These are phyloP conservation scores for Cladosporium sp. DNA, from an alignment of 2,329 filamentous ascomycete species.

Conservation along the genomic window DNA sequence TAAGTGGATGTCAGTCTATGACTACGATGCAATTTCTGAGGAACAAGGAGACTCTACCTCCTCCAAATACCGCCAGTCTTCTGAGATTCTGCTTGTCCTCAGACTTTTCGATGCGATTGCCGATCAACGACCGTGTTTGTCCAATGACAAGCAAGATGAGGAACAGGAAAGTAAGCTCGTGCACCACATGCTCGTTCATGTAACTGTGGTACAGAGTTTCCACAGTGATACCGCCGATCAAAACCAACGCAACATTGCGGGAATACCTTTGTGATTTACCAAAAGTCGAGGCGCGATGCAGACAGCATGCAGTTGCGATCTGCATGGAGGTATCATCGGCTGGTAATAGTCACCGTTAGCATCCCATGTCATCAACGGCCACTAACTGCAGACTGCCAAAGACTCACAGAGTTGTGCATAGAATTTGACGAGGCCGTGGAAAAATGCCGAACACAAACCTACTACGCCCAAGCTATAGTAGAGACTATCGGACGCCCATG, in stretches of 20 bases:
- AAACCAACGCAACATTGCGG: conserved; percentile 1
- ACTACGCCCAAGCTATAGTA: conserved; percentile 17
- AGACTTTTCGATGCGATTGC: neutral
- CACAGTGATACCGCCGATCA: conserved; percentile 1
- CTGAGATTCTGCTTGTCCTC: conserved; percentile 13
- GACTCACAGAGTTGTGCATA: conserved; percentile 15
- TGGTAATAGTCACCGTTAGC: neutral
- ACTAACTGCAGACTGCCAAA: neutral
- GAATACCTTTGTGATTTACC: neutral
- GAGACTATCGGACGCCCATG: conserved; percentile 6
- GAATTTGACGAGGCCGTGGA: conserved; percentile 18
- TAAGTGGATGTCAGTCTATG: neutral
- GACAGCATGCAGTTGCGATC: conserved; percentile 13
- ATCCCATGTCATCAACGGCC: neutral
- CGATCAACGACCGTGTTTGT: conserved; percentile 12
- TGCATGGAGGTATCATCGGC: conserved; percentile 20
- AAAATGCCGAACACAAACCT: conserved; percentile 15
- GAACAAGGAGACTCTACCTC: neutral
- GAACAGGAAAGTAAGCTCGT: conserved; percentile 17
- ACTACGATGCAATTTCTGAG: no score
- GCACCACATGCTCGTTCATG: conserved; percentile 17
- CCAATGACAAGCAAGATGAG: conserved; percentile 11
- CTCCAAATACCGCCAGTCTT: conserved; percentile 9
- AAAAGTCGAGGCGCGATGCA: conserved; percentile 13
- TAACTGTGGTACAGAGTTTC: conserved; percentile 16